Evolutionary conservation across 1,284 basidiomycete genomes (phyloP).

Genomic region (Ustilago crameri): DNA sequence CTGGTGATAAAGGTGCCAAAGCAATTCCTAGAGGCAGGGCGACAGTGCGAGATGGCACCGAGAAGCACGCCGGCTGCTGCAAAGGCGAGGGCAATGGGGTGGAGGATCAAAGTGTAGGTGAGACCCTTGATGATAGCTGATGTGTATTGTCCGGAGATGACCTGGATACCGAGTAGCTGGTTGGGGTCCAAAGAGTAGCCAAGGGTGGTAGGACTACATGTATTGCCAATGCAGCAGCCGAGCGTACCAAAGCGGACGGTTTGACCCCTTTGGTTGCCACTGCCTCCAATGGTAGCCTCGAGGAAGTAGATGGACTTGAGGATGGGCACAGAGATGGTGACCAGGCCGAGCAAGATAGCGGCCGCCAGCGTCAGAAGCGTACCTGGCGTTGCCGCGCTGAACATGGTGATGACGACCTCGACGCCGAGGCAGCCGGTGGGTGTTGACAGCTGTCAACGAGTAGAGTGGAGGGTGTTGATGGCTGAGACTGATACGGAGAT

Average conservation of each 20-base stretch:
- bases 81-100: conserved; percentile 54
- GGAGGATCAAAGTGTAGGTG: conserved; percentile 62
- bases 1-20: conserved; percentile 53
- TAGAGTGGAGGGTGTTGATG: not conserved
- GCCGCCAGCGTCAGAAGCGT: conserved; percentile 57
- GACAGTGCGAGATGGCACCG: conserved; percentile 58
- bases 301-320: conserved; percentile 62
- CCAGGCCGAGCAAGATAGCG: conserved; percentile 55
- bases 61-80: conserved; percentile 50
- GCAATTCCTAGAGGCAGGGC: conserved; percentile 47
- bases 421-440: not conserved
- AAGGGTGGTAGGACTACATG: conserved; percentile 48
- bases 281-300: conserved; percentile 47
- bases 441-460: conserved; percentile 6
- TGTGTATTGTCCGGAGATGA: conserved; percentile 48
- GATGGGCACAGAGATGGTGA: conserved; percentile 59
- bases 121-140: conserved; percentile 57
- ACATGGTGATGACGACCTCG: conserved; percentile 17
- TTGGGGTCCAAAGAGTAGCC: conserved; percentile 61
- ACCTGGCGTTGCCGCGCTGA: conserved; percentile 54
- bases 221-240: conserved; percentile 54
- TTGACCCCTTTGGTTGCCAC: conserved; percentile 37
- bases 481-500: conserved; percentile 3
- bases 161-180: conserved; percentile 52
- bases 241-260: conserved; percentile 48